These are phyloP conservation scores for Cucurbitaria berberidis DNA, from an alignment of 2,329 filamentous ascomycete genomes.

Conservation along the genomic window DNA sequence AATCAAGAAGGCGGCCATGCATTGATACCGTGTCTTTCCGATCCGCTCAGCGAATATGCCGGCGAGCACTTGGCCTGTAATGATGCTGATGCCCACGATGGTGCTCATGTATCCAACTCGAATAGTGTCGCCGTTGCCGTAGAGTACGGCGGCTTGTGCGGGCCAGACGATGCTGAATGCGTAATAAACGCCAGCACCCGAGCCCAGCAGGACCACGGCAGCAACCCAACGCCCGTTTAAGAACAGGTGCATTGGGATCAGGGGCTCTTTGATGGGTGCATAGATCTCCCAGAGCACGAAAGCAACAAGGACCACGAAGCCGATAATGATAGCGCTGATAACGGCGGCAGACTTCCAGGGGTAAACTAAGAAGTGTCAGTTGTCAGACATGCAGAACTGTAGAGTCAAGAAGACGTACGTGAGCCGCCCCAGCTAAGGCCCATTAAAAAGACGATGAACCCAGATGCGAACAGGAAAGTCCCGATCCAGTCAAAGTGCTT, in stretches of 20 bases:
- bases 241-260: conserved; percentile 46
- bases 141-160: conserved; percentile 27
- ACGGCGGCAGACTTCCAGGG: conserved; percentile 53
- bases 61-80: conserved; percentile 34
- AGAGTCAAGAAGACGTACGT: neutral
- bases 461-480: conserved; percentile 19
- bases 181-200: conserved; percentile 47
- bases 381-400: neutral
- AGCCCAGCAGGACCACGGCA: conserved; percentile 31
- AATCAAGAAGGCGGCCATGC: conserved; percentile 27
- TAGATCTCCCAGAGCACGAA: conserved; percentile 47
- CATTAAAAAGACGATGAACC: conserved; percentile 28
- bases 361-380: conserved; percentile 36
- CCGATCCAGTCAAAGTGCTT: conserved; percentile 30
- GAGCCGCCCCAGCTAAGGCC: conserved; percentile 23
- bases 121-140: conserved; percentile 22
- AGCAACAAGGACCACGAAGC: conserved; percentile 40
- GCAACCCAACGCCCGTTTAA: conserved; percentile 38
- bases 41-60: conserved; percentile 25
- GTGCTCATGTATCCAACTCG: conserved; percentile 10
- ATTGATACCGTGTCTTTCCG: conserved; percentile 30
- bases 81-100: conserved; percentile 31
- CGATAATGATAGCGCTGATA: conserved; percentile 49
- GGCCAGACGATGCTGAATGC: conserved; percentile 46
- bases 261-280: conserved; percentile 35